phyloP scores from a whole-genome alignment of 495 filamentous ascomycete species.

The Tuber melanosporum region DNA sequence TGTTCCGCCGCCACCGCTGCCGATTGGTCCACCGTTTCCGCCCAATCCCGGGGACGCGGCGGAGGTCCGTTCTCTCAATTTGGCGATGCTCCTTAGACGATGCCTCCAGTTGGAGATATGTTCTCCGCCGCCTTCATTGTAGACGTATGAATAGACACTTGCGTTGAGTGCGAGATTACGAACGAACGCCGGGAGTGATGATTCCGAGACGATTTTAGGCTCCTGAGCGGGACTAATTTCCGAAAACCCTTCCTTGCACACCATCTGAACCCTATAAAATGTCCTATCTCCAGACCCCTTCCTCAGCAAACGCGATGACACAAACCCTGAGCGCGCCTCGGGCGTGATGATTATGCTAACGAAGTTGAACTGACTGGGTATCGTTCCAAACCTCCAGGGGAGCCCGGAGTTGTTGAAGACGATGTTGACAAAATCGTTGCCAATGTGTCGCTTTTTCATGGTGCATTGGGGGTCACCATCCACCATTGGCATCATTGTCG shows the following conservation, averaged over 20 bases:
- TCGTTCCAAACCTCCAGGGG: constrained; percentile 82
- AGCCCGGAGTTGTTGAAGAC: constrained; percentile 91
- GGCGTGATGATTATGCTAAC: constrained; percentile 95
- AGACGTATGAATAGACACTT: constrained; percentile 84
- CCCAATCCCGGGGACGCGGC: constrained; percentile 9
- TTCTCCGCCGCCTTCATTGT: constrained; percentile 76
- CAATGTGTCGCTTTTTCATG: constrained; percentile 89
- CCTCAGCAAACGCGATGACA: constrained; percentile 46
- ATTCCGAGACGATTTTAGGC: constrained; percentile 75
- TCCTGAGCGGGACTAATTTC: constrained; percentile 81
- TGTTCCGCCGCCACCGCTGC: constrained; percentile 15
- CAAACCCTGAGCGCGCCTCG: constrained; percentile 60
- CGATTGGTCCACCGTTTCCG: constrained; percentile 12
- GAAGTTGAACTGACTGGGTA: constrained; percentile 88
- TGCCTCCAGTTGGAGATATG: constrained; percentile 85
- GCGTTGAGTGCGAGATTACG: constrained; percentile 89
- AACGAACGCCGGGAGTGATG: constrained; percentile 74
- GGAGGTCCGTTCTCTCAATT: constrained; percentile 58
- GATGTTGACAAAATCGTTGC: constrained; percentile 97
- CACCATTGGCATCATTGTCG: constrained; percentile 89
- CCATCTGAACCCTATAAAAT: constrained; percentile 77
- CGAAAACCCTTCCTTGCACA: constrained; percentile 77
- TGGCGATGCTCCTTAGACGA: constrained; percentile 74
- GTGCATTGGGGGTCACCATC: constrained; percentile 66
- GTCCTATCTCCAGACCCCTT: constrained; percentile 47